These are phyloP conservation scores for Plasmodium falciparum DNA, from an alignment of 169 alveolate genomes.

Conservation along the genomic window DNA sequence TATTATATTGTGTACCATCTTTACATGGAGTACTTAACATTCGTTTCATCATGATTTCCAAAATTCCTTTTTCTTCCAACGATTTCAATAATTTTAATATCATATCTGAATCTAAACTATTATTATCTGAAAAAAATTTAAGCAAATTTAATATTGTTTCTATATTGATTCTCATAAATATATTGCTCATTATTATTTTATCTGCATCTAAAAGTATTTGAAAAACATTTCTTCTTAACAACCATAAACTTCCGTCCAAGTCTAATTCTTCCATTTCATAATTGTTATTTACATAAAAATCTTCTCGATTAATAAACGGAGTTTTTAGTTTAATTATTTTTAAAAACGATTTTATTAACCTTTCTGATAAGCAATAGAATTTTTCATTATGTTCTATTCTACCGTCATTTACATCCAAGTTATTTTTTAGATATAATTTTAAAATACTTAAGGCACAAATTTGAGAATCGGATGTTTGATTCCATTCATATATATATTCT, in stretches of 20 bases:
- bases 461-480: conserved; percentile 61
- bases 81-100: conserved; percentile 53
- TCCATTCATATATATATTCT: conserved; percentile 74
- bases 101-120: conserved; percentile 59
- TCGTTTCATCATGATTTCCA: conserved; percentile 75
- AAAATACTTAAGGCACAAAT: conserved; percentile 70
- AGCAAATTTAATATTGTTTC: conserved; percentile 66
- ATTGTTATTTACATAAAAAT: conserved; percentile 24
- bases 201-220: conserved; percentile 73
- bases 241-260: conserved; percentile 66
- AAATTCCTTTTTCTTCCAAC: conserved; percentile 73
- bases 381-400: conserved; percentile 73
- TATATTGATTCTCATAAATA: conserved; percentile 62
- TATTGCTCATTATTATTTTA: conserved; percentile 70
- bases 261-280: conserved; percentile 74
- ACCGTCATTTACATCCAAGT: conserved; percentile 12
- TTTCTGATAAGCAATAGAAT: conserved; percentile 61
- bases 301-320: conserved; percentile 48
- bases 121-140: conserved; percentile 61
- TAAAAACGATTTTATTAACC: conserved; percentile 56
- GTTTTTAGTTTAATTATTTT: conserved; percentile 67
- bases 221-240: conserved; percentile 72
- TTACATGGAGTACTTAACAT: conserved; percentile 63
- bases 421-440: conserved; percentile 55
- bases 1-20: background rate